Evolutionary conservation across 208 protist genomes (phyloP), one percentile per base, ranked within the genome.

Genomic region (Trypanosoma lewisi): DNA sequence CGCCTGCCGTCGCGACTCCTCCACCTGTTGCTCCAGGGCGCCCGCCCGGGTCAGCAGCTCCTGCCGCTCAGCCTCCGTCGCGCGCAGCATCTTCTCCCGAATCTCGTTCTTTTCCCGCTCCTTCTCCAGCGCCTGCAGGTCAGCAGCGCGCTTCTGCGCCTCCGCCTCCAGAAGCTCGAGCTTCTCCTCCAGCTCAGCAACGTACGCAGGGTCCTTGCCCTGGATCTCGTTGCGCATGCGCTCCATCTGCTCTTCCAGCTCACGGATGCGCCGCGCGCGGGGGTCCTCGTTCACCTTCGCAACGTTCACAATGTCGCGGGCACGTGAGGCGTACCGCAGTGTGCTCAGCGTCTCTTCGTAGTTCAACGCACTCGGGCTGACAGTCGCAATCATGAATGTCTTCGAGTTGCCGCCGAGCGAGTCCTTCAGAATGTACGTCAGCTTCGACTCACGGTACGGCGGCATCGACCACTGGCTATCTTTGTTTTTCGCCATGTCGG

Each of bases 241-340:
- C 51, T 58, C 65, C 63, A 87, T 75, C 65, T 83, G 67, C 66
- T 80, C 71, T 71, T 84, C 73, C 51, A 89, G 73, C 64, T 85
- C 76, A 41, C 79, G 78, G 62, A 89, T 83, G 9, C 76, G 78
- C 49, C 70, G 63, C 30, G 75, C 82, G 28, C 78, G 68, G 47
- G 79, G 76, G 70, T 88, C 82, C 65, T 85, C 77, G 63, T 89
- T 87, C 49, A 82, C 74, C 59, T 73, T 64, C 47, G 77, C 68
- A 21, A 74, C 64, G 36, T 89, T 91, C 28, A 85, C 71, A 63
- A 89, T 85, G 41, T 82, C 83, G 14, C 75, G 66, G 30, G 83
- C 83, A 0, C 76, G 73, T 0, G 70, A 81, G 11, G 89, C 85
- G 66, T 94, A 96, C 39, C 90, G 88, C 57, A 97, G 78, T 11